Evolutionary conservation across 441 rosid species (phyloP), one percentile per base, ranked within the genome.

Genomic region (Eutrema salsugineum): DNA sequence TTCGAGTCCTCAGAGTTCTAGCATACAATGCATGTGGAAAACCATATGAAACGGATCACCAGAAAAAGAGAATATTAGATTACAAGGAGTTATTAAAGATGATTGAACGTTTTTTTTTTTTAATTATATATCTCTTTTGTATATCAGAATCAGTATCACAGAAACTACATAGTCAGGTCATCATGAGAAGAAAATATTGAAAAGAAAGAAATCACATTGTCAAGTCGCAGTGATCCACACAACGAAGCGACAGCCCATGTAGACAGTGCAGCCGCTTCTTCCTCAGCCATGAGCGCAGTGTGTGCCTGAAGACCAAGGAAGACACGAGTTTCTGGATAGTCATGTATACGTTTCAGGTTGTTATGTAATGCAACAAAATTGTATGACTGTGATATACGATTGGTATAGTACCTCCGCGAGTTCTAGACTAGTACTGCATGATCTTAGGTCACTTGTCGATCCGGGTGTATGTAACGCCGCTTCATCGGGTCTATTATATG

Each of bases 211-310:
- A 79, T 81, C 79, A 92, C 99, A 60, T 89, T 79, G 78, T 95
- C 99, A 69, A 95, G 97, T 49, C 97, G 87, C 75, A 95, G 82
- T 72, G 97, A 87, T 71, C 98, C 99, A 76, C 97, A 95, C 81
- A 91, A 77, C 70, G 91, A 84, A 62, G 99, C 94, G 69, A 95
- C 81, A 68, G 99, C 86, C 96, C 99, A 95, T 33, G 83, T 84
- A 58, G 99, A 95, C 63, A 95, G 71, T 40, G 99, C 89, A 72
- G 81, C 79, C 39, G 97, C 94, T 84, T 95, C 99, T 84, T 95
- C 99, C 85, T 91, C 98, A 11, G 83, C 91, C 73, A 79, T 76
- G 44, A 92, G 85, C 39, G 97, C 91, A 70, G 75, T 75, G 65
- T 85, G 87, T 71, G 96, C 94, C 98, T 92, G 81, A 70, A 49